Percentiles rank a stretch among this genome's conserved stretches.
Conservation (phyloP, 495 filamentous ascomycete species). For the Darksidea phi region DNA sequence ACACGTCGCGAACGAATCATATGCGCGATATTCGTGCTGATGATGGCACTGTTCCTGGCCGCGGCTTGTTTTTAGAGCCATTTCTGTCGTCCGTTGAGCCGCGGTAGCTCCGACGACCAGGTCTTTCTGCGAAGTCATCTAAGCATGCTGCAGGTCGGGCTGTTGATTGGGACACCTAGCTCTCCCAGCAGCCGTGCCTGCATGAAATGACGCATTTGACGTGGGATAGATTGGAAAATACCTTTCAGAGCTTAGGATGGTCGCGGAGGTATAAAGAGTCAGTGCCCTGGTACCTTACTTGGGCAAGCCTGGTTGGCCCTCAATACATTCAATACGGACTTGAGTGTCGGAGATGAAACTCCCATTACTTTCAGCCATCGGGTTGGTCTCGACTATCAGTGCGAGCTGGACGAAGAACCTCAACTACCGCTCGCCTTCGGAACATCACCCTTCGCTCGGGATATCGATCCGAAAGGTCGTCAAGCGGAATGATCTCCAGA, state of each 20-base stretch:
- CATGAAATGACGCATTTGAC: conserved; percentile 13
- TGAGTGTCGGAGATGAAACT: conserved; percentile 29
- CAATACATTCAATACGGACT: too few species aligned
- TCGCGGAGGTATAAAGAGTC: conserved; percentile 11
- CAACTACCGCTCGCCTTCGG: conserved; percentile 60
- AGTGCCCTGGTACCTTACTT: background rate
- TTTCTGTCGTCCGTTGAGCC: background rate
- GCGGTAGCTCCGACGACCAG: conserved; percentile 2
- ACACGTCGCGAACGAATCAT: too few species aligned
- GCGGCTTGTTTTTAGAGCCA: too few species aligned
- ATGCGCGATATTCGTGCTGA: background rate
- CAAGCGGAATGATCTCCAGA: conserved; percentile 46
- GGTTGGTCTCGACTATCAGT: conserved; percentile 7
- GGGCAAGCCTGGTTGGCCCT: background rate
- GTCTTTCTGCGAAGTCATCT: background rate
- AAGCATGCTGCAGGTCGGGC: conserved; percentile 6
- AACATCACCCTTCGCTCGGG: conserved; percentile 56
- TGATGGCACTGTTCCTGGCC: background rate
- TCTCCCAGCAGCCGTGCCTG: conserved; percentile 9
- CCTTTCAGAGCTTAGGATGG: background rate
- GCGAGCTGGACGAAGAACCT: conserved; percentile 50
- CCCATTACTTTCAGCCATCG: conserved; percentile 11
- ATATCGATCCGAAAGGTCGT: conserved; percentile 53
- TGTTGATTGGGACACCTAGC: conserved; percentile 6
- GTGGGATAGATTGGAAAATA: background rate